Percentiles rank a stretch among this genome's conserved stretches.
These are phyloP conservation scores for Diversispora epigaea DNA, from an alignment of 192 early-diverging fungal genomes.

Conservation along the genomic window DNA sequence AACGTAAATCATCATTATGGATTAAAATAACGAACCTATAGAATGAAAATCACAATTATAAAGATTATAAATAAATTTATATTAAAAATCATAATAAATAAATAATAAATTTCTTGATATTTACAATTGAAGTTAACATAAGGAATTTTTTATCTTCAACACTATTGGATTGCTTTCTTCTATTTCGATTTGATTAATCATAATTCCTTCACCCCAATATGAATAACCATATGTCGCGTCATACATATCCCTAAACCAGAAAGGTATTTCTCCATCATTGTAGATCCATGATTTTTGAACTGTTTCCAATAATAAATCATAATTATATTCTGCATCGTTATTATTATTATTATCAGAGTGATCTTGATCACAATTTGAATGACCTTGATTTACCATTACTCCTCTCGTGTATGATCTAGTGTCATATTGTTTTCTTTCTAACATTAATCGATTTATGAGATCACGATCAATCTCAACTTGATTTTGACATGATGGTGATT, in stretches of 20 bases:
- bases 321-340: neutral
- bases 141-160: too few species aligned
- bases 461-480: neutral
- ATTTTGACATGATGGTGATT: neutral
- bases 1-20: too few species aligned
- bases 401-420: neutral
- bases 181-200: too few species aligned
- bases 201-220: neutral
- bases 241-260: conserved; percentile 3
- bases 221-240: neutral
- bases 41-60: too few species aligned
- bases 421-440: neutral
- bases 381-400: neutral
- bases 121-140: too few species aligned
- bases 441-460: neutral
- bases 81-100: too few species aligned
- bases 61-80: too few species aligned
- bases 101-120: too few species aligned
- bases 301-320: conserved; percentile 6
- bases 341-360: neutral
- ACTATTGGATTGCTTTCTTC: too few species aligned
- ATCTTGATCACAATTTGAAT: neutral
- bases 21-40: too few species aligned
- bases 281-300: neutral
- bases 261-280: conserved; percentile 2